Evolutionary conservation across 495 filamentous ascomycete species (phyloP).

Genomic region (Penicillium flavigenum): DNA sequence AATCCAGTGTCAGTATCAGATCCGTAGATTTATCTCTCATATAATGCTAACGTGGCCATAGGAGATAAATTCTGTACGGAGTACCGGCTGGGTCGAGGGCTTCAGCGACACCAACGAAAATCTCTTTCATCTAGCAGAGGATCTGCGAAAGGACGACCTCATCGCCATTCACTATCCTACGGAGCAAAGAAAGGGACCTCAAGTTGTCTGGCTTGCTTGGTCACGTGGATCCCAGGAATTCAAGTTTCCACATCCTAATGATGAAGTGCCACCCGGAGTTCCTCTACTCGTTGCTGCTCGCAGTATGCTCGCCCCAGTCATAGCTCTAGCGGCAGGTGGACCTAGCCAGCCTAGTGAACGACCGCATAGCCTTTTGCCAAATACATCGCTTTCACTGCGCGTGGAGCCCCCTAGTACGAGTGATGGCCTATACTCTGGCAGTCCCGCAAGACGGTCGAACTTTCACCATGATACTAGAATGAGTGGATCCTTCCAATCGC

Average conservation of each 20-base stretch:
- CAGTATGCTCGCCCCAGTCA: not conserved
- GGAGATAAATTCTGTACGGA: constrained; percentile 2
- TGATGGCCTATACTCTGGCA: not conserved
- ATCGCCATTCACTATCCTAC: constrained; percentile 30
- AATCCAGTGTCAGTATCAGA: constrained; percentile 12
- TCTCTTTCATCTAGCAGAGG: constrained; percentile 29
- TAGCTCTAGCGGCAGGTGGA: not conserved
- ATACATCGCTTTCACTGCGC: constrained; percentile 1
- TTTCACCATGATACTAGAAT: not conserved
- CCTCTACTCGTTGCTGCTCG: constrained; percentile 30
- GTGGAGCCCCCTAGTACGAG: not conserved
- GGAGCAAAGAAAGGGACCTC: not conserved
- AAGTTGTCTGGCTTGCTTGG: constrained; percentile 29
- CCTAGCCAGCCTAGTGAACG: not conserved
- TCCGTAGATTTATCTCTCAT: not conserved
- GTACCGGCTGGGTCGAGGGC: constrained; percentile 34
- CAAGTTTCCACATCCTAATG: constrained; percentile 14
- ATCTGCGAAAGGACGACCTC: constrained; percentile 25
- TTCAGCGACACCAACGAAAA: constrained; percentile 34
- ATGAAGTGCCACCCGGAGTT: constrained; percentile 7
- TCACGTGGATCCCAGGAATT: constrained; percentile 28
- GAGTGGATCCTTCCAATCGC: not conserved
- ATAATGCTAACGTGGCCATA: constrained; percentile 3
- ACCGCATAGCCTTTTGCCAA: not conserved
- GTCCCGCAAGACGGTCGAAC: no score